Conservation (phyloP, 225 moss, liverwort and hornwort genomes). For the Polytrichum commune region DNA sequence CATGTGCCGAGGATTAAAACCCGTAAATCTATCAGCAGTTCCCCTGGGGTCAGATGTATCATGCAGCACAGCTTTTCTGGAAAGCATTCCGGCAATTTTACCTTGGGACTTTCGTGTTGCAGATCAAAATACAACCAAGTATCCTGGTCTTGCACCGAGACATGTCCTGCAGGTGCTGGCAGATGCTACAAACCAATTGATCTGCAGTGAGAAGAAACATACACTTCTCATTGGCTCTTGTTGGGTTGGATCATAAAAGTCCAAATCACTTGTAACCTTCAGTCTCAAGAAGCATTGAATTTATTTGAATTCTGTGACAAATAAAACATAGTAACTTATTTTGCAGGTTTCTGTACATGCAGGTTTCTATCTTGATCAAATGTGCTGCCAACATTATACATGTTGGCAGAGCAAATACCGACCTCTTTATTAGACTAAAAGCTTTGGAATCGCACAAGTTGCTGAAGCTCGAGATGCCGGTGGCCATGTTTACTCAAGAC, state of each 20-base stretch:
- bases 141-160: conserved; percentile 55
- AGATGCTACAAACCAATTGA: too few species aligned
- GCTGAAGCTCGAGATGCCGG: conserved; percentile 60
- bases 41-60: conserved; percentile 25
- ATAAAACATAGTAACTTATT: background rate
- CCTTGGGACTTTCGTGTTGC: conserved; percentile 56
- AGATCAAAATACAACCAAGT: conserved; percentile 55
- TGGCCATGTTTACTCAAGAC: conserved; percentile 30
- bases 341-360: background rate
- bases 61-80: conserved; percentile 30
- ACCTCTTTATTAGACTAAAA: conserved; percentile 53
- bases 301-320: background rate
- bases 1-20: conserved; percentile 53
- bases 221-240: too few species aligned
- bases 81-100: conserved; percentile 50
- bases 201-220: too few species aligned
- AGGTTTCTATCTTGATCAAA: conserved; percentile 71
- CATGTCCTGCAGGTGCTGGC: conserved; percentile 62
- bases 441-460: conserved; percentile 52
- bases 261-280: too few species aligned
- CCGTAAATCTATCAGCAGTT: conserved; percentile 48
- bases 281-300: too few species aligned
- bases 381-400: conserved; percentile 25
- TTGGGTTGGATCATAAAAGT: too few species aligned
- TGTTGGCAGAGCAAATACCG: conserved; percentile 26